A percentile compares a stretch with the other conserved stretches of the same genome.
Evolutionary conservation across 2,329 filamentous ascomycete genomes (phyloP).

Genomic region (Epicoccum nigrum): DNA sequence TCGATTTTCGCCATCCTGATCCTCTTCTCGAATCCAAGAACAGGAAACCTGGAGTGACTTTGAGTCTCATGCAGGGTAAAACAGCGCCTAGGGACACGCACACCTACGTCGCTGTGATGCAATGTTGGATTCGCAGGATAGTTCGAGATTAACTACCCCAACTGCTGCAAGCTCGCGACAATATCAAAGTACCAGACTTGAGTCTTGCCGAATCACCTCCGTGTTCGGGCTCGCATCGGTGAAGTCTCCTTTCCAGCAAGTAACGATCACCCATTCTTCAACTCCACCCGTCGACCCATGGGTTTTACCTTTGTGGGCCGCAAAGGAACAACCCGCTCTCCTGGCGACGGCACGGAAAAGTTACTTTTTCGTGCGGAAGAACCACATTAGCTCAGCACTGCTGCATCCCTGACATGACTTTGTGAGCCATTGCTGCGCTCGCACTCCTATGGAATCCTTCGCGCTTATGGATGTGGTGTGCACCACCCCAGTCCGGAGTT

Average conservation of each 20-base stretch:
- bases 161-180: not conserved
- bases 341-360: slow-evolving; percentile 12
- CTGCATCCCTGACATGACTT: slow-evolving; percentile 5
- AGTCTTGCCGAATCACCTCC: slow-evolving; percentile 10
- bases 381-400: slow-evolving; percentile 1
- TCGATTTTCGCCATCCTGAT: slow-evolving; percentile 10
- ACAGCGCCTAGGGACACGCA: not conserved
- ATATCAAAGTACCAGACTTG: not conserved
- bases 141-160: no score
- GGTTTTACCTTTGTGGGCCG: not conserved
- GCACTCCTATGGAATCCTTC: slow-evolving; percentile 8
- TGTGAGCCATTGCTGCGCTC: slow-evolving; percentile 8
- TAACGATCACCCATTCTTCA: slow-evolving; percentile 6
- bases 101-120: slow-evolving; percentile 16
- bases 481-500: not conserved
- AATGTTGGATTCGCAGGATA: no score
- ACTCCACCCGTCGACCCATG: slow-evolving; percentile 3
- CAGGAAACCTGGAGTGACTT: no score
- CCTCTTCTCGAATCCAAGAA: not conserved
- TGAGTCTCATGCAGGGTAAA: slow-evolving; percentile 8
- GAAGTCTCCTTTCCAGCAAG: slow-evolving; percentile 2
- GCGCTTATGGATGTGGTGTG: slow-evolving; percentile 4
- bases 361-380: slow-evolving; percentile 9
- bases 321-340: slow-evolving; percentile 8
- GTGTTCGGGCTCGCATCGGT: slow-evolving; percentile 2